Evolutionary conservation across 768 basidiomycete species (phyloP), one percentile per base, ranked within the genome.

Genomic region (Leccinum disarticulatum): DNA sequence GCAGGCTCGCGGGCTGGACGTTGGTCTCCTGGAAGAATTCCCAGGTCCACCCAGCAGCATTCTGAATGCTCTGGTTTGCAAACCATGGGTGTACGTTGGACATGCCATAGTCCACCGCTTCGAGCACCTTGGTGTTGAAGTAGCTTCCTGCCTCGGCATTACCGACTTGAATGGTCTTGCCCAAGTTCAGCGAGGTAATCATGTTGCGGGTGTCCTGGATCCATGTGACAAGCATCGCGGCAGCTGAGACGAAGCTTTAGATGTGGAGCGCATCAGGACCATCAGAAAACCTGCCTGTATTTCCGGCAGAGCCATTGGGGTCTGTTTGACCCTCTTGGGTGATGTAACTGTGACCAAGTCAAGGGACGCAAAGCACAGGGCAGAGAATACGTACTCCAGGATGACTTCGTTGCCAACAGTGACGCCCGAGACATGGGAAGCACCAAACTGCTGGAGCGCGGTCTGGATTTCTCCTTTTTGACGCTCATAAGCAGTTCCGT

Each of bases 61-160:
- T 66, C 5, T 83, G 72, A 27, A 87, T 84, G 8, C 83, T 80
- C 27, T 88, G 82, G 64, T 88, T 86, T n/a, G 89, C 95, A 70
- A 97, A 98, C 93, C 92, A 95, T 3, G 94, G 87, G 68, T 96
- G 94, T 7, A 94, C 92, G 62, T 97, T 96, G 6, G 92, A 83
- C 88, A 95, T 83, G 54, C 89, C 90, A 65, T 87, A 93, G 67
- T 91, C 87, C 46, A 87, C 80, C 13, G 76, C 78, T 49, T 71
- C 68, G 4, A 93, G 76, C 22, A 96, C 84, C 62, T 81, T 62
- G 3, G 76, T 87, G 69, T 90, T 93, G 77, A 95, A 91, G 75
- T 86, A 90, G 58, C 85, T 84, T 22, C 94, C 95, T 11, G 95
- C 94, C 67, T 97, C 95, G 13, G 91, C 81, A 15, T 81, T 90